Conservation (phyloP, 2,329 filamentous ascomycete species). For the Incumbomyces delicatus region DNA sequence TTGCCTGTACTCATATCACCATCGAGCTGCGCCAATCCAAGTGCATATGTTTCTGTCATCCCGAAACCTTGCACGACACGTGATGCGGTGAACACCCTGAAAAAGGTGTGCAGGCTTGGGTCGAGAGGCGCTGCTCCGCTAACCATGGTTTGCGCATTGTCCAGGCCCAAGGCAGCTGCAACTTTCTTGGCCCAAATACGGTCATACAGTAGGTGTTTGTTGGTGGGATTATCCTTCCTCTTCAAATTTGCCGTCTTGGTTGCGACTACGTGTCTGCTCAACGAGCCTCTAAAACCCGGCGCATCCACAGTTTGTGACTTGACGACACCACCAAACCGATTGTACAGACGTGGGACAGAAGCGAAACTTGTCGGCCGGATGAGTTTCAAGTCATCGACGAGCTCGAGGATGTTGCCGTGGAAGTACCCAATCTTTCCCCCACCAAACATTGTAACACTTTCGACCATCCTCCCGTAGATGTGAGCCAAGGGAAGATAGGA, state of each 20-base stretch:
- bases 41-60: slow-evolving; percentile 85
- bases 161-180: slow-evolving; percentile 67
- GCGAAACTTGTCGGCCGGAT: slow-evolving; percentile 73
- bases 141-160: slow-evolving; percentile 62
- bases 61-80: slow-evolving; percentile 82
- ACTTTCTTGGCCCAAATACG: slow-evolving; percentile 89
- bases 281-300: slow-evolving; percentile 65
- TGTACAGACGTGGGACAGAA: slow-evolving; percentile 85
- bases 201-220: slow-evolving; percentile 39
- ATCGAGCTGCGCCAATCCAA: slow-evolving; percentile 57
- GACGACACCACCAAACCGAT: slow-evolving; percentile 77
- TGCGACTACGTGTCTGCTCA: slow-evolving; percentile 69
- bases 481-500: slow-evolving; percentile 93
- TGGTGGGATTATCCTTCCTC: slow-evolving; percentile 59
- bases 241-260: slow-evolving; percentile 61
- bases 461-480: slow-evolving; percentile 79
- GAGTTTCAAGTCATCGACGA: slow-evolving; percentile 80
- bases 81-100: slow-evolving; percentile 71
- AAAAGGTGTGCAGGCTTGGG: slow-evolving; percentile 75
- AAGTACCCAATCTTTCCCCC: slow-evolving; percentile 81
- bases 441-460: slow-evolving; percentile 62
- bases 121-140: slow-evolving; percentile 88
- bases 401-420: slow-evolving; percentile 75
- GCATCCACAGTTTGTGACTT: slow-evolving; percentile 69
- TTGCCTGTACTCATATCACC: slow-evolving; percentile 69